phyloP scores from a whole-genome alignment of 2,329 filamentous ascomycete species.

The Ophiostoma ulmi region DNA sequence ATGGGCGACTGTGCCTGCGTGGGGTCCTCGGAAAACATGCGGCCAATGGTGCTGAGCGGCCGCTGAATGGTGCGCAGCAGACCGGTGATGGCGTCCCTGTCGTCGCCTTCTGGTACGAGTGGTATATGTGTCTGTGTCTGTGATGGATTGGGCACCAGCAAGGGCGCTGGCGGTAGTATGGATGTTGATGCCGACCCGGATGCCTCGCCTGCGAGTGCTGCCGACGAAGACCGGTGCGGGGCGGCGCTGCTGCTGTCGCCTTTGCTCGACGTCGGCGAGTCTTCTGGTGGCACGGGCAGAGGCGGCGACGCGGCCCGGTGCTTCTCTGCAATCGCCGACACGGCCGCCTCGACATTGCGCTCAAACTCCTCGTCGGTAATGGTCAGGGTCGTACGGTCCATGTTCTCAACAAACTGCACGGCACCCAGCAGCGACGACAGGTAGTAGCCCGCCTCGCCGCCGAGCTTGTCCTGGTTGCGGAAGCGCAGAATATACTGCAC shows the following conservation, averaged over 20 bases:
- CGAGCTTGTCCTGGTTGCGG: slow-evolving; percentile 93
- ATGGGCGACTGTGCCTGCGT: slow-evolving; percentile 29
- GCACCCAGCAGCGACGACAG: slow-evolving; percentile 92
- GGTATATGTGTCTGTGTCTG: neutral
- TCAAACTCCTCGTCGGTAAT: slow-evolving; percentile 96
- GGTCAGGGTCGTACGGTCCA: slow-evolving; percentile 88
- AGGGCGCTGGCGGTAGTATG: neutral
- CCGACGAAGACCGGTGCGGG: too few species aligned
- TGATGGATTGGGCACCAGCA: neutral
- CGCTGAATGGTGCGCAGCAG: slow-evolving; percentile 85
- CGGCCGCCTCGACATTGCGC: slow-evolving; percentile 89
- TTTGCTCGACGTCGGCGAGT: slow-evolving; percentile 28
- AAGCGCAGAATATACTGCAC: slow-evolving; percentile 97
- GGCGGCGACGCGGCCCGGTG: slow-evolving; percentile 56
- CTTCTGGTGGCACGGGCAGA: slow-evolving; percentile 34
- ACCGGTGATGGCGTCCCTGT: slow-evolving; percentile 76
- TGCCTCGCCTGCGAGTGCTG: too few species aligned
- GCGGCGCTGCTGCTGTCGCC: slow-evolving; percentile 32
- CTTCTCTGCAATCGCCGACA: slow-evolving; percentile 90
- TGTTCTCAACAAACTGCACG: slow-evolving; percentile 92
- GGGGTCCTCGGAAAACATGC: slow-evolving; percentile 79
- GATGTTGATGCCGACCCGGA: neutral
- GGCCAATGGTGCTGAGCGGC: slow-evolving; percentile 83
- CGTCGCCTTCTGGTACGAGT: slow-evolving; percentile 51
- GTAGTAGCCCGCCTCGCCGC: slow-evolving; percentile 97